Percentiles rank a stretch among this genome's conserved stretches.
These are phyloP conservation scores for Trametes sp. DNA, from an alignment of 1,284 basidiomycete genomes.

Conservation along the genomic window DNA sequence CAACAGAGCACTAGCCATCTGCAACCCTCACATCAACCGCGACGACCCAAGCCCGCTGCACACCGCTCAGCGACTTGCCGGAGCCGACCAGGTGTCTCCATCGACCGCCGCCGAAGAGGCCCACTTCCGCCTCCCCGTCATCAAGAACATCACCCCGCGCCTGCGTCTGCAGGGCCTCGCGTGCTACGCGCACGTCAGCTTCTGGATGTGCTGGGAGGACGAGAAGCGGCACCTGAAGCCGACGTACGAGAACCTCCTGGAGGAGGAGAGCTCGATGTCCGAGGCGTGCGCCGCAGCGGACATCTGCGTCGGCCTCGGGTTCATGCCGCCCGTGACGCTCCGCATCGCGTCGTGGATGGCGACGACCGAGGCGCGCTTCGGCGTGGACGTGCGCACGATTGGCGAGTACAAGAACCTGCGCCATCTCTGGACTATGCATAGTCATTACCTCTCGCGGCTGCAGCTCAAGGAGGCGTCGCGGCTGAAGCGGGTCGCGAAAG, in stretches of 20 bases:
- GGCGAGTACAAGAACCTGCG: neutral
- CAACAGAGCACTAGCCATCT: neutral
- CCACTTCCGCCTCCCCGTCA: neutral
- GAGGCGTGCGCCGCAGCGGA: neutral
- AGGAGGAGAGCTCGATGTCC: neutral
- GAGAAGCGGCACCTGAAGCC: neutral
- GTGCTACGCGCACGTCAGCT: constrained; percentile 7
- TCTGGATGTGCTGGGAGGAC: neutral
- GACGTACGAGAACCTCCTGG: neutral
- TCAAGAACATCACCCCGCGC: constrained; percentile 5
- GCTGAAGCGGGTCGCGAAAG: constrained; percentile 5
- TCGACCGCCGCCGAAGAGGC: neutral
- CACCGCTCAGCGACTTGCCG: neutral
- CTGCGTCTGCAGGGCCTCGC: constrained; percentile 18
- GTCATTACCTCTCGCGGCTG: neutral
- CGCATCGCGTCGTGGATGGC: constrained; percentile 16
- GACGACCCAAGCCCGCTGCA: neutral
- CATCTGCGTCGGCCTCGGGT: constrained; percentile 13
- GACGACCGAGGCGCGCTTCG: constrained; percentile 9
- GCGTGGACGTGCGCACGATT: constrained; percentile 1
- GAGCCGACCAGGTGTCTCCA: neutral
- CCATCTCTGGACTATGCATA: neutral
- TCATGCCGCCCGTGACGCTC: constrained; percentile 6
- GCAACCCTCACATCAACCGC: neutral
- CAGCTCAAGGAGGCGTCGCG: constrained; percentile 1